Evolutionary conservation across 306 rosid species (phyloP), one percentile per base, ranked within the genome.

Genomic region (Ceratonia siliqua): DNA sequence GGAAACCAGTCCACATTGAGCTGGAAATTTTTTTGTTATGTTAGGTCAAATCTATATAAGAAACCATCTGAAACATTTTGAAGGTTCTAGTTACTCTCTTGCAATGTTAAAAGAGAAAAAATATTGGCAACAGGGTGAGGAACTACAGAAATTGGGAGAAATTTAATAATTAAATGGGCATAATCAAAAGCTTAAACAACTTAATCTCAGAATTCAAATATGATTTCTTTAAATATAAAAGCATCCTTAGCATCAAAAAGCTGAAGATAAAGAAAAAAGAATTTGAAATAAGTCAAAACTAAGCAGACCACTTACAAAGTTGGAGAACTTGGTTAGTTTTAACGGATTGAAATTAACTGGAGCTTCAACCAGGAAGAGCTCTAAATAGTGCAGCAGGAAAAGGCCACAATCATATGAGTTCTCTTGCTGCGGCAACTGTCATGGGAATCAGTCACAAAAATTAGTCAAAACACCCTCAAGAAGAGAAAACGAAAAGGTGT

Each of bases 351-450:
- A 90, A 77, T 78, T 67, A 57, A 57, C 72, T 64, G 97, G 97
- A 78, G 82, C 85, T 77, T 92, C 88, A 2, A 66, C 84, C 55
- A 92, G 69, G 75, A 92, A 92, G 65, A 83, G 90, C 85, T 92
- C 97, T 57, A 92, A 79, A 75, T 85, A 86, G 81, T 92, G 96
- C 45, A 92, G 93, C 64, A 92, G 81, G 77, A 92, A 92, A 75
- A 92, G 83, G 72, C 97, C 97, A 12, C 97, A 92, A 77, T 92
- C 97, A 62, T 27, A 88, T 22, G 85, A 64, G 79, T 89, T 92
- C 70, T 88, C 90, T 72, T 92, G 97, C 68, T 92, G 97, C 1
- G 97, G 96, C 53, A 88, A 82, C 97, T 92, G 89, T 68, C 46
- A 80, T 52, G 17, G 59, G 43, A 78, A 73, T 58, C 52, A 57